These are phyloP conservation scores for Termitomyces sp. DNA, from an alignment of 768 basidiomycete species.

Conservation along the genomic window DNA sequence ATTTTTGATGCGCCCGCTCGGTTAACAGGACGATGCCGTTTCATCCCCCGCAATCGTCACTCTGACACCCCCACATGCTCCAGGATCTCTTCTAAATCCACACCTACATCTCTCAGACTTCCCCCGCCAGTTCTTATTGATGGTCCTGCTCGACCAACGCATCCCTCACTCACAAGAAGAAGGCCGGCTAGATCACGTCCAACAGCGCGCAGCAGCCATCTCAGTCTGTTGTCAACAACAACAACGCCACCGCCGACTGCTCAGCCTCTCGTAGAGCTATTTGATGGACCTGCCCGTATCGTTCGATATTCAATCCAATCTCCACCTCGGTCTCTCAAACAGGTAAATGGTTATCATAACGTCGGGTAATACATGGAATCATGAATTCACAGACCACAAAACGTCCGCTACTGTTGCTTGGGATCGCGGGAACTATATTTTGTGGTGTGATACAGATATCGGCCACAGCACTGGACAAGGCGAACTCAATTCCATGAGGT, in stretches of 20 bases:
- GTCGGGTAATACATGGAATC: neutral
- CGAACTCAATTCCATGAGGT: neutral
- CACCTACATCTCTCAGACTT: neutral
- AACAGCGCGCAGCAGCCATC: neutral
- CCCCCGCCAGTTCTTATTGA: neutral
- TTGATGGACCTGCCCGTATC: neutral
- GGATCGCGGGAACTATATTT: neutral
- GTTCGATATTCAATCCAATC: too few species aligned
- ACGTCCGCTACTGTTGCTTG: neutral
- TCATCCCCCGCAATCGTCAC: neutral
- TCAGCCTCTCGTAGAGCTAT: neutral
- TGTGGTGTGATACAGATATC: neutral
- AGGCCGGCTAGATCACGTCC: neutral
- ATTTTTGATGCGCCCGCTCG: neutral
- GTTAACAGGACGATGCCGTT: neutral
- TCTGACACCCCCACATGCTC: neutral
- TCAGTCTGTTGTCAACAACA: neutral
- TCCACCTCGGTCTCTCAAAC: neutral
- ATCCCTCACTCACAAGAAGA: neutral
- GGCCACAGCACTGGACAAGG: neutral
- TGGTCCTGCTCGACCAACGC: neutral
- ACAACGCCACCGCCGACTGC: neutral
- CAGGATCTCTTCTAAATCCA: neutral
- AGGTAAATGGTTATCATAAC: neutral
- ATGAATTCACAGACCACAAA: neutral